These are phyloP conservation scores for Cunninghamia lanceolata DNA, from an alignment of 75 land plant species.

Conservation along the genomic window DNA sequence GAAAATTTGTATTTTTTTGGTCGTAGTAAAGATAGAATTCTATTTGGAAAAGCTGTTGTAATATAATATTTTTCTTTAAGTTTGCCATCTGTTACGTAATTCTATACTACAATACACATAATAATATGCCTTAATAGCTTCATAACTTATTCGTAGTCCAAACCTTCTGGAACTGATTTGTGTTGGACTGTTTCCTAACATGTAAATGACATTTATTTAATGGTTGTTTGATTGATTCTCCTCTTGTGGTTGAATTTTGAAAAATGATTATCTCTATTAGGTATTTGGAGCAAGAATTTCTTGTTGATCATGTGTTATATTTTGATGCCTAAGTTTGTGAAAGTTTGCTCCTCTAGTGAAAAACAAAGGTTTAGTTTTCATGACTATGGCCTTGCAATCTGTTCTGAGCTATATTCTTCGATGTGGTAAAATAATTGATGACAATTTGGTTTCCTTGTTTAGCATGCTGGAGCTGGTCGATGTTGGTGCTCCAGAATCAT, in stretches of 20 bases:
- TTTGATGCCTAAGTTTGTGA: not conserved
- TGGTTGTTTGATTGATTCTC: not conserved
- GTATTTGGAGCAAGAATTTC: not conserved
- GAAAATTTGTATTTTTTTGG: not conserved
- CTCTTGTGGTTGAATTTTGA: not conserved
- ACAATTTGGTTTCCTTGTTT: not conserved
- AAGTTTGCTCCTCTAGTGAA: not conserved
- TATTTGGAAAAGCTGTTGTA: not conserved
- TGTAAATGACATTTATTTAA: not conserved
- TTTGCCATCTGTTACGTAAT: too few species aligned
- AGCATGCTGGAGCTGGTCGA: slow-evolving; percentile 93
- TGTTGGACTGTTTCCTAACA: not conserved
- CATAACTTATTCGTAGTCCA: not conserved
- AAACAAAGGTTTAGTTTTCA: not conserved
- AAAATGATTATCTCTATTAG: not conserved
- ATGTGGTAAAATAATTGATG: not conserved
- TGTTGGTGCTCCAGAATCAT: slow-evolving; percentile 62
- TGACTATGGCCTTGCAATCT: not conserved
- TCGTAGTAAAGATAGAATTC: not conserved
- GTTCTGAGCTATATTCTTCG: not conserved
- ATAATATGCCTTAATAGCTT: not conserved
- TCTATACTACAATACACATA: too few species aligned
- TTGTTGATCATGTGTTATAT: not conserved
- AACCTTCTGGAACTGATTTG: not conserved
- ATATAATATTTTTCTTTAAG: not conserved